Evolutionary conservation across 148 eudicot genomes (phyloP).

Genomic region (Vaccinium vitisidaea): DNA sequence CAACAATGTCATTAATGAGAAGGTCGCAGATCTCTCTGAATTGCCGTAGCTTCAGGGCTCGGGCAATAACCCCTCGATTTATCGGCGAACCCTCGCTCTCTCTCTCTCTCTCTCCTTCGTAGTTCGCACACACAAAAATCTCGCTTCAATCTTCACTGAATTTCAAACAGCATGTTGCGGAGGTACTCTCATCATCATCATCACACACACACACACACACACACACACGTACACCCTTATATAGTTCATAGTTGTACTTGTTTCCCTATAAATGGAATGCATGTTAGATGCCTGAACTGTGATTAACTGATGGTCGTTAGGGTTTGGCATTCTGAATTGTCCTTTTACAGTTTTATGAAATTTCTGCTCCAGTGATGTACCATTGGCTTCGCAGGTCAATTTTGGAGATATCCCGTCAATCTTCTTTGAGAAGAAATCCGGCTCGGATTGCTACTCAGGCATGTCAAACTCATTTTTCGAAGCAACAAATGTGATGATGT

Average conservation of each 20-base stretch:
- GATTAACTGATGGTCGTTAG: neutral
- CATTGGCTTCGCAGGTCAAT: neutral
- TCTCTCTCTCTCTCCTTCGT: neutral
- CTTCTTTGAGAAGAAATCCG: slow-evolving; percentile 3
- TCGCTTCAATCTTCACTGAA: neutral
- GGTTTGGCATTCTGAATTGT: neutral
- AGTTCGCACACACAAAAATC: neutral
- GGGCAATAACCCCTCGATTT: neutral
- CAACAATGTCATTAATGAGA: too few species aligned
- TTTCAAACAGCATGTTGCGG: neutral
- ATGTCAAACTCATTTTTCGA: neutral
- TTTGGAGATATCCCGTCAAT: neutral
- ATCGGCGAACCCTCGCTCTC: neutral
- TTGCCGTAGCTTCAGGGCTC: neutral
- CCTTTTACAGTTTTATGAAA: neutral
- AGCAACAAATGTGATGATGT: neutral
- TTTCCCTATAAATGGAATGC: neutral
- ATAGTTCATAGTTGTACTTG: neutral
- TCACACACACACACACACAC: too few species aligned
- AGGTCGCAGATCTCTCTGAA: neutral
- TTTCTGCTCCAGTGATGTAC: neutral
- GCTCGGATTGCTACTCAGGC: neutral
- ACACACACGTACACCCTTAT: neutral
- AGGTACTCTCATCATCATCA: neutral
- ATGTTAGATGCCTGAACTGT: neutral